Percentiles rank a stretch among this genome's conserved stretches.
These are phyloP conservation scores for Rosa rugosa DNA, from an alignment of 306 rosid genomes.

Conservation along the genomic window DNA sequence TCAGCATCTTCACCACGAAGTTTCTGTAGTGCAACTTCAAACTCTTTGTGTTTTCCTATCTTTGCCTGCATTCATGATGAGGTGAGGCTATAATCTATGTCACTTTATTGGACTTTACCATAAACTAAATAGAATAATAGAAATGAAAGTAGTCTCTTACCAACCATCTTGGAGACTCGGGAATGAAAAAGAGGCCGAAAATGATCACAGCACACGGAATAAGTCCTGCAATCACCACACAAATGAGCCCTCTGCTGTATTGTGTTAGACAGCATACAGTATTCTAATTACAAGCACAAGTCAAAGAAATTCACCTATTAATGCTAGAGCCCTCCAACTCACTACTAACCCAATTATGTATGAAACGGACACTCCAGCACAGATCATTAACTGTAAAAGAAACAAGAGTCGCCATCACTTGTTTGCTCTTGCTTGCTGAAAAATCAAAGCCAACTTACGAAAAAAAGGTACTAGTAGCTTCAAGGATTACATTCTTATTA, in stretches of 20 bases:
- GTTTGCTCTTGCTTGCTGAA: neutral
- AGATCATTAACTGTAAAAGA: slow-evolving; percentile 65
- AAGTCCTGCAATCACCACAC: slow-evolving; percentile 53
- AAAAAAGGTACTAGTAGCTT: neutral
- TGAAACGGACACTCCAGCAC: slow-evolving; percentile 59
- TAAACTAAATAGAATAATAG: neutral
- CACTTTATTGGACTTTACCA: neutral
- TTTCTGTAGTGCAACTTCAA: slow-evolving; percentile 55
- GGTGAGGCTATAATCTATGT: neutral
- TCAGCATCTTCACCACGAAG: slow-evolving; percentile 77
- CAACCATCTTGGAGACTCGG: slow-evolving; percentile 98
- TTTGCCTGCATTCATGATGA: slow-evolving; percentile 56
- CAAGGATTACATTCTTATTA: slow-evolving; percentile 6
- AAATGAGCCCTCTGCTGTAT: slow-evolving; percentile 24
- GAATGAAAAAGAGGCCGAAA: slow-evolving; percentile 82
- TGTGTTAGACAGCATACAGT: neutral
- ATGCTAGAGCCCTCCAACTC: slow-evolving; percentile 75
- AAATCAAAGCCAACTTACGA: neutral
- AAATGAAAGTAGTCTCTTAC: slow-evolving; percentile 38
- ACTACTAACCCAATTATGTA: slow-evolving; percentile 72
- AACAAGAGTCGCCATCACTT: neutral
- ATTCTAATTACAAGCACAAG: slow-evolving; percentile 13
- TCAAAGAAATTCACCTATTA: slow-evolving; percentile 46
- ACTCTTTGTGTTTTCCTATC: slow-evolving; percentile 54
- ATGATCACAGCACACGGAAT: slow-evolving; percentile 65